Evolutionary conservation across 139 green algal genomes (phyloP), one percentile per base, ranked within the genome.

Genomic region (Chloropicon primus): DNA sequence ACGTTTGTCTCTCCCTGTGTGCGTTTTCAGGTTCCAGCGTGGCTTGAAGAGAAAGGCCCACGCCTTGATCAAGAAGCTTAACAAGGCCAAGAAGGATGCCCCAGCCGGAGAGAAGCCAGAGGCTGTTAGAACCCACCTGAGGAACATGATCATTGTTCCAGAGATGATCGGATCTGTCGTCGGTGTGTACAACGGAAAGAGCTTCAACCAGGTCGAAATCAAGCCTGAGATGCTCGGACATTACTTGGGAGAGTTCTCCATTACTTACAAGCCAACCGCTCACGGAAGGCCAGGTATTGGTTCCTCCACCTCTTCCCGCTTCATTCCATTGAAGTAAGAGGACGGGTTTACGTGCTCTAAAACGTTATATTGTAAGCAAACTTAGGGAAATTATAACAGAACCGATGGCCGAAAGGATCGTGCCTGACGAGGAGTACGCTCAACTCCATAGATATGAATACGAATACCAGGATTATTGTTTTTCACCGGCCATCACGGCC

Each of bases 151-250:
- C 85, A 93, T 99, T 76, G 90, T 99, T 71, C 96, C 96, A 25
- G 94, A 62, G 28, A 99, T 98, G 95, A 98, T 99, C 77, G 96
- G 96, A 77, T 93, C 84, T 79, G 87, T 98, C 54, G 87, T 99
- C 17, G 96, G 96, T 75, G 93, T 99, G 74, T 98, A 99, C 93
- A 99, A 99, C 88, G 96, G 96, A 85, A 98, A 98, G 90, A 96
- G 91, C 54, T 99, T 98, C 91, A 98, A 98, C 88, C 92, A 96
- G 88, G 88, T 97, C 78, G 82, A 86, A 78, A 75, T 86, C 24
- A 84, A 82, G 92, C 94, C 93, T 25, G 93, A 98, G 88, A 99
- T 98, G 94, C 83, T 99, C 21, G 95, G 93, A 53, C 90, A 98
- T 87, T 99, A 99, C 89, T 88, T 99, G 28, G 96, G 88, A 27